Conservation (phyloP, 2,329 filamentous ascomycete species). For the Cercospora brassicicola region DNA sequence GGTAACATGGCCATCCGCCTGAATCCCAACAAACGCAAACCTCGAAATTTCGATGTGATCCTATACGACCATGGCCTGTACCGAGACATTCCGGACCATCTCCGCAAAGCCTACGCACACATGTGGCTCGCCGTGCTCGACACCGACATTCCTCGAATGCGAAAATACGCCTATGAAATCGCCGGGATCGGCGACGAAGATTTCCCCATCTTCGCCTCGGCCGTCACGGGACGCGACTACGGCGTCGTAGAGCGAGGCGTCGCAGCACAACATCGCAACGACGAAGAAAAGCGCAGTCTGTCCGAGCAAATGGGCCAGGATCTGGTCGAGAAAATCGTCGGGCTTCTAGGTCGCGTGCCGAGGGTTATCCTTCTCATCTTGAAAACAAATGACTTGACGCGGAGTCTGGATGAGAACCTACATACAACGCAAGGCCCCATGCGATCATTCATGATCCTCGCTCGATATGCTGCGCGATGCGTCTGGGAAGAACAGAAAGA, state of each 20-base stretch:
- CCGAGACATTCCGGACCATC: slow-evolving; percentile 76
- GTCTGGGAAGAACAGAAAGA: slow-evolving; percentile 64
- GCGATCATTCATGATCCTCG: slow-evolving; percentile 64
- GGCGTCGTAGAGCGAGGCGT: slow-evolving; percentile 63
- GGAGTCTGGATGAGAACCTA: slow-evolving; percentile 87
- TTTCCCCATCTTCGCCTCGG: slow-evolving; percentile 92
- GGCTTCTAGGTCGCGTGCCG: slow-evolving; percentile 83
- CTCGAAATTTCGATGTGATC: slow-evolving; percentile 85
- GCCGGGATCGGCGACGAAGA: slow-evolving; percentile 85
- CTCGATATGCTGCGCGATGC: slow-evolving; percentile 61
- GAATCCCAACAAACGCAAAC: slow-evolving; percentile 60
- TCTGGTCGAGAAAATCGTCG: slow-evolving; percentile 82
- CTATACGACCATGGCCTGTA: slow-evolving; percentile 97
- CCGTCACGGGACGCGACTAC: slow-evolving; percentile 93
- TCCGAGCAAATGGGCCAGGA: slow-evolving; percentile 74
- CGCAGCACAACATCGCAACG: slow-evolving; percentile 62
- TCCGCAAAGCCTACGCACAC: slow-evolving; percentile 88
- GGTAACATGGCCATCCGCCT: slow-evolving; percentile 92
- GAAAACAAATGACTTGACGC: slow-evolving; percentile 95
- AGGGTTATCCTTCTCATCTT: slow-evolving; percentile 90
- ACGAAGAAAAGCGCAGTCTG: slow-evolving; percentile 82
- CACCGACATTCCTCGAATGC: slow-evolving; percentile 81
- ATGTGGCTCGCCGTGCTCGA: slow-evolving; percentile 97
- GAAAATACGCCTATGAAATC: slow-evolving; percentile 82
- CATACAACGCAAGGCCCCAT: slow-evolving; percentile 67